A percentile compares a stretch with the other conserved stretches of the same genome.
These are phyloP conservation scores for Gomphus sp. DNA, from an alignment of 1,284 basidiomycete genomes.

Conservation along the genomic window DNA sequence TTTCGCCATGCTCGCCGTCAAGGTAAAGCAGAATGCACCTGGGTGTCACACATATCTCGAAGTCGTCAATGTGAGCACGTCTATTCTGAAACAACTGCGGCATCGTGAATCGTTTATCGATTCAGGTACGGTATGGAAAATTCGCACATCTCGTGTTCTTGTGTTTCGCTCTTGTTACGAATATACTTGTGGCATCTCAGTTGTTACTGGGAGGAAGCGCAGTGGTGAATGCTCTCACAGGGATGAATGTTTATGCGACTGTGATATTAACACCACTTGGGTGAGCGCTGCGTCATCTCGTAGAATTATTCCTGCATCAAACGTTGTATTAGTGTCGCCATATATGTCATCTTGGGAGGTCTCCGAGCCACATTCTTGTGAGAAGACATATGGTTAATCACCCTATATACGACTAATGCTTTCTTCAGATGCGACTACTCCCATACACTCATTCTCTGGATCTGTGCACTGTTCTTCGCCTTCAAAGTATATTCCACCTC, in stretches of 20 bases:
- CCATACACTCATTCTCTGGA: slow-evolving; percentile 20
- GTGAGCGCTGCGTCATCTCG: slow-evolving; percentile 15
- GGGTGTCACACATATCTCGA: too few species aligned
- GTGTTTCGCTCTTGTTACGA: slow-evolving; percentile 41
- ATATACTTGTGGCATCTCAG: slow-evolving; percentile 32
- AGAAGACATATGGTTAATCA: slow-evolving; percentile 18
- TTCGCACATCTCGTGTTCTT: slow-evolving; percentile 35
- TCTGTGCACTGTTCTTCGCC: slow-evolving; percentile 11
- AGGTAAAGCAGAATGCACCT: slow-evolving; percentile 18
- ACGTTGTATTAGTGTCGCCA: neutral
- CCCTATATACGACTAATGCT: neutral
- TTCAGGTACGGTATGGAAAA: slow-evolving; percentile 28
- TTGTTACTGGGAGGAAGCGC: slow-evolving; percentile 18
- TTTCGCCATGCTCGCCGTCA: slow-evolving; percentile 13
- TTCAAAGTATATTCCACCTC: slow-evolving; percentile 5
- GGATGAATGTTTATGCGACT: too few species aligned
- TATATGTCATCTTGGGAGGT: too few species aligned
- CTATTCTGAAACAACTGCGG: slow-evolving; percentile 13
- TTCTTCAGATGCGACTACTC: slow-evolving; percentile 5
- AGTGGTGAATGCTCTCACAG: too few species aligned
- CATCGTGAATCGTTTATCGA: slow-evolving; percentile 6
- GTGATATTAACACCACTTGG: slow-evolving; percentile 16
- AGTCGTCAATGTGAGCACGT: too few species aligned
- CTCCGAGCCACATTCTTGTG: slow-evolving; percentile 31
- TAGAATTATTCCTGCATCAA: neutral